Conservation (phyloP, 2,329 filamentous ascomycete species). For the Pseudonectria buxi region DNA sequence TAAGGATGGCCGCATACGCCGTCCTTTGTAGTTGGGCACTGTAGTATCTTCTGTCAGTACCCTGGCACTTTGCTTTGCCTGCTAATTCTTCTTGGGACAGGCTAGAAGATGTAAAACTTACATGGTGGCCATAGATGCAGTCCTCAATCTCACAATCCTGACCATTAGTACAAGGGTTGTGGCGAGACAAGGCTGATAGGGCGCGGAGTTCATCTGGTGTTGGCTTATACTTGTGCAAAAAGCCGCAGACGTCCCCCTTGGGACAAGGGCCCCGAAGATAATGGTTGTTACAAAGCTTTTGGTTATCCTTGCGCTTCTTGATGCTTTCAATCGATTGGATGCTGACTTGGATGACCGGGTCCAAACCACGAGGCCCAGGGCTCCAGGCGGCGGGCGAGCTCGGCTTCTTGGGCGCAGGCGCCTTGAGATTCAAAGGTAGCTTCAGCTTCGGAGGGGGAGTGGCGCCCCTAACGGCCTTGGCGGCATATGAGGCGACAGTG, state of each 20-base stretch:
- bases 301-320: conserved; percentile 47
- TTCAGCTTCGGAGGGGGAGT: conserved; percentile 34
- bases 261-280: conserved; percentile 51
- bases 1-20: conserved; percentile 46
- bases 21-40: conserved; percentile 49
- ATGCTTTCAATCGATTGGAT: conserved; percentile 43
- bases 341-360: conserved; percentile 43
- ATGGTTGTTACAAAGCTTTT: conserved; percentile 57
- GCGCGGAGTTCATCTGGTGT: conserved; percentile 49
- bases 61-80: neutral
- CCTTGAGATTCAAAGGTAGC: conserved; percentile 32
- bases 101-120: conserved; percentile 27
- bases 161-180: conserved; percentile 51
- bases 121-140: conserved; percentile 59
- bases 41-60: conserved; percentile 3
- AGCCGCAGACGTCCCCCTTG: conserved; percentile 48
- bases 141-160: conserved; percentile 52
- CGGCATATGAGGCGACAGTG: conserved; percentile 34
- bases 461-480: conserved; percentile 34
- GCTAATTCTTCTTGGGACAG: neutral
- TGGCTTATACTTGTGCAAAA: conserved; percentile 50
- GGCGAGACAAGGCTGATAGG: conserved; percentile 47
- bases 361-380: conserved; percentile 48
- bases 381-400: conserved; percentile 38
- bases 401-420: conserved; percentile 10